Conservation (phyloP, 1,284 basidiomycete species). For the Coniferiporia weirii region DNA sequence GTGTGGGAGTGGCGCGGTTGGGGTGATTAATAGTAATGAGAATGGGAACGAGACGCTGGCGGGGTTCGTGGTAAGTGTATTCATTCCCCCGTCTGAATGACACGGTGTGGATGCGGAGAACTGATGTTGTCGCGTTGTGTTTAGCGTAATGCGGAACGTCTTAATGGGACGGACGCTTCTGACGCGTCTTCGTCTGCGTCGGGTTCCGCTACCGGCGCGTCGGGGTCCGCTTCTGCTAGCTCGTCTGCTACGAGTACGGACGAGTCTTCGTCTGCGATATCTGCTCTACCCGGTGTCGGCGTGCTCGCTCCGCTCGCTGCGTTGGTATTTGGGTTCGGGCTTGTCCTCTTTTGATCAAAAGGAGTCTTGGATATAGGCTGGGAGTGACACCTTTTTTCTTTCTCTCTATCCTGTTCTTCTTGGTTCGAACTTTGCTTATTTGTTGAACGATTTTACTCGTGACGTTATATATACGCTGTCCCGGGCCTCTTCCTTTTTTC, state of each 20-base stretch:
- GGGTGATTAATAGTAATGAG: conserved; percentile 53
- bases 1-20: conserved; percentile 54
- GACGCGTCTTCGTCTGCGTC: conserved; percentile 22
- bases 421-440: no score
- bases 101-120: background rate
- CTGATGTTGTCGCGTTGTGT: background rate
- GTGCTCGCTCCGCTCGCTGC: background rate
- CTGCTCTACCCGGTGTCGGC: background rate
- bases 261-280: conserved; percentile 7
- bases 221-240: conserved; percentile 18
- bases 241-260: conserved; percentile 18
- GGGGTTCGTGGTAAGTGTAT: conserved; percentile 43
- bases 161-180: conserved; percentile 40
- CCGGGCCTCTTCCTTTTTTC: background rate
- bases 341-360: background rate
- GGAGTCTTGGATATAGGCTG: background rate
- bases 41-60: conserved; percentile 43
- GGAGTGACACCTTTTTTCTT: background rate
- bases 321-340: background rate
- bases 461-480: background rate
- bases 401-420: background rate
- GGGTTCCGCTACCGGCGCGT: background rate
- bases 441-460: no score
- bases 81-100: background rate
- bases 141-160: conserved; percentile 47